A percentile compares a stretch with the other conserved stretches of the same genome.
Evolutionary conservation across 352 stramenopile genomes (phyloP).

Genomic region (Globisporangium radiosum): DNA sequence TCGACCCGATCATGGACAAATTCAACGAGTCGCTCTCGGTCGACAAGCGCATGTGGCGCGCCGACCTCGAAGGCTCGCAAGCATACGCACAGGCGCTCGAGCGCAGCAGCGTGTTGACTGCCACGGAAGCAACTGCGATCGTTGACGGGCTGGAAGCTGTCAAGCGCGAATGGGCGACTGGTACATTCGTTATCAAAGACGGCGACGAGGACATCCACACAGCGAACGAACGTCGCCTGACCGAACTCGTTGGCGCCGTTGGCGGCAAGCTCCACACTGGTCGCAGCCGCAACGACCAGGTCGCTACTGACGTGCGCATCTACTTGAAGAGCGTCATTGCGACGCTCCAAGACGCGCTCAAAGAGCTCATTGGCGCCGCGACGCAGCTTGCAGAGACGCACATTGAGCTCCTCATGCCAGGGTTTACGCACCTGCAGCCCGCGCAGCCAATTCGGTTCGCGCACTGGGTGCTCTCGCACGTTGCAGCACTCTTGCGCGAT

Average conservation of each 20-base stretch:
- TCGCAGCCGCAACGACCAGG: slow-evolving; percentile 96
- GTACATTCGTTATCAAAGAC: slow-evolving; percentile 83
- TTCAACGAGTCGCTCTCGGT: slow-evolving; percentile 98
- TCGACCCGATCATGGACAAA: slow-evolving; percentile 96
- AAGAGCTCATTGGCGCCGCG: slow-evolving; percentile 88
- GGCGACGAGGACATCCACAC: slow-evolving; percentile 99
- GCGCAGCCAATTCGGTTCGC: slow-evolving; percentile 97
- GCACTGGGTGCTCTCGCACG: slow-evolving; percentile 97
- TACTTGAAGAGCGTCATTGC: slow-evolving; percentile 86
- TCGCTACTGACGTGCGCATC: slow-evolving; percentile 95
- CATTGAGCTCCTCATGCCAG: slow-evolving; percentile 96
- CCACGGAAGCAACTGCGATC: slow-evolving; percentile 83
- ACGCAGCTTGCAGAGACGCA: slow-evolving; percentile 87
- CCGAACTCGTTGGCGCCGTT: slow-evolving; percentile 94
- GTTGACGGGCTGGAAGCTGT: slow-evolving; percentile 84
- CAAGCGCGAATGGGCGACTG: slow-evolving; percentile 81
- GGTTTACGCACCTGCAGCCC: slow-evolving; percentile 98
- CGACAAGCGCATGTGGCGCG: slow-evolving; percentile 96
- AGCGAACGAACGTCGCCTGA: slow-evolving; percentile 97
- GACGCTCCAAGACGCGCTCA: slow-evolving; percentile 65
- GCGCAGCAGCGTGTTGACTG: slow-evolving; percentile 91
- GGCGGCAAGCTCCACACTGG: slow-evolving; percentile 97
- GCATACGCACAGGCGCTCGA: slow-evolving; percentile 91
- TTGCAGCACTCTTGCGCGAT: slow-evolving; percentile 91
- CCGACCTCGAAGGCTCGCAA: slow-evolving; percentile 94